These are phyloP conservation scores for Pichia ethanolica DNA, from an alignment of 805 yeast species.

Conservation along the genomic window DNA sequence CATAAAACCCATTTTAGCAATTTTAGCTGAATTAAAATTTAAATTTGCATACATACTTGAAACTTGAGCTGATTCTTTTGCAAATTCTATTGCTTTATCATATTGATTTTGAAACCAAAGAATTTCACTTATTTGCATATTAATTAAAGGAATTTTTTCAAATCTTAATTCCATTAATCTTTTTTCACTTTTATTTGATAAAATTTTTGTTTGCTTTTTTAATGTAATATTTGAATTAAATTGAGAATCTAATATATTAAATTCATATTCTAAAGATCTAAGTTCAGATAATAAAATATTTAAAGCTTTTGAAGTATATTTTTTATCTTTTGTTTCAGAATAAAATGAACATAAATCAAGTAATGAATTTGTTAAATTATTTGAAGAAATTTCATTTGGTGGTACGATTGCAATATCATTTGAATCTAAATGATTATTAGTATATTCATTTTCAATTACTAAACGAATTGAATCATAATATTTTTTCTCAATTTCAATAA, in stretches of 20 bases:
- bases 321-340: constrained; percentile 18
- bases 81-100: constrained; percentile 33
- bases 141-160: constrained; percentile 31
- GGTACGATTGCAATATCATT: constrained; percentile 20
- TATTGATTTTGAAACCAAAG: constrained; percentile 30
- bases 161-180: constrained; percentile 21
- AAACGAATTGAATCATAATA: constrained; percentile 24
- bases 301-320: constrained; percentile 23
- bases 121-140: constrained; percentile 36
- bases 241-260: constrained; percentile 10
- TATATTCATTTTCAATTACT: constrained; percentile 21
- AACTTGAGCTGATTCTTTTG: constrained; percentile 31
- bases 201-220: constrained; percentile 8
- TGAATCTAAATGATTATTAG: constrained; percentile 5
- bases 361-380: constrained; percentile 21
- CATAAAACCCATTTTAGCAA: constrained; percentile 30
- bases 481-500: constrained; percentile 22
- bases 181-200: constrained; percentile 13
- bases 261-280: constrained; percentile 26
- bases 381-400: constrained; percentile 15
- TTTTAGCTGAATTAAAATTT: constrained; percentile 31
- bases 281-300: constrained; percentile 29
- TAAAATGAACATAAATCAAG: constrained; percentile 26
- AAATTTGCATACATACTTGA: constrained; percentile 25
- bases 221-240: constrained; percentile 14